Evolutionary conservation across 2,329 filamentous ascomycete species (phyloP), one percentile per base, ranked within the genome.

Genomic region (Metarhizium robertsii): DNA sequence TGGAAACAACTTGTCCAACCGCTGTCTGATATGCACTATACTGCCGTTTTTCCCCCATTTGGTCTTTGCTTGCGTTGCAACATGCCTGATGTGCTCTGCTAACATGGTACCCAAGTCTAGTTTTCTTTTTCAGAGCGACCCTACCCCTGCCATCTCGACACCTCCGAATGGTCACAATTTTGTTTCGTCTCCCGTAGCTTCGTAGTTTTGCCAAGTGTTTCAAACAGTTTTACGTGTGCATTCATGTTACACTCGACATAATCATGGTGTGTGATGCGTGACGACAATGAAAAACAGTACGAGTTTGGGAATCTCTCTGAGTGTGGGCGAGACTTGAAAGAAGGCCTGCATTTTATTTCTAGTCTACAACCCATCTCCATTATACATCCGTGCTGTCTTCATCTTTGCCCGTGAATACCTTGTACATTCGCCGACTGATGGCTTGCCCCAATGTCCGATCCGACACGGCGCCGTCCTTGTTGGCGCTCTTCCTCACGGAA

Each of bases 1-100:
- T 87, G 79, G 86, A 88, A 79, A 76, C 69, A 75, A 73, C 74
- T 83, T 82, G 83, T 85, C 83, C 86, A 90, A 90, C 85, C 87
- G 86, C 86, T 90, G 84, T 89, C 86, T 89, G 86, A 88, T 55
- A 55, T 25, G 50, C 51, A 32, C 50, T 55, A 20, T 11, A 7
- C 11, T 52, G 16, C 29, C 48, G 18, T 52, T 56, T 32, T 38
- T 46, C 32, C 52, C 43, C 20, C 2, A 25, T 32, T 25, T 32
- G 46, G 48, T 50, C 7, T 52, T 32, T 54, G 3, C 32, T 52
- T 52, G 25, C 50, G 16, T 50, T 25, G 7, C 49, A 18, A 45
- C 10, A 30, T 2, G 10, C 5, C 10, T 13, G 6, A 46, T 20
- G 45, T 16, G 11, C 16, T 14, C 34, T 34, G 42, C 57, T 58